These are phyloP conservation scores for Citrus hindsii DNA, from an alignment of 345 rosid species.

Conservation along the genomic window DNA sequence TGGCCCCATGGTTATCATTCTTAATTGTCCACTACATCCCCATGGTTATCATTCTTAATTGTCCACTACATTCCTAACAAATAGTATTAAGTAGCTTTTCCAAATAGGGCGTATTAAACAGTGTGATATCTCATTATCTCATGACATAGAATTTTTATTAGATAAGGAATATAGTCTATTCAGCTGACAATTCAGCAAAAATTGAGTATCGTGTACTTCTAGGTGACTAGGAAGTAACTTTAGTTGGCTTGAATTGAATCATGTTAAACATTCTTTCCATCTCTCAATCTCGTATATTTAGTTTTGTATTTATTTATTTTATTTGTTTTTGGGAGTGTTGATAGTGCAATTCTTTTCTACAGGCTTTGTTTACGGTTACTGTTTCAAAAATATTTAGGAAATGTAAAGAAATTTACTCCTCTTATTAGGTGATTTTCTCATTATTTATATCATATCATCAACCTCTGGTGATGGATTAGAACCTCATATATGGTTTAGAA, in stretches of 20 bases:
- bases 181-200: not conserved
- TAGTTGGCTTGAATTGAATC: not conserved
- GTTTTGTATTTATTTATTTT: no score
- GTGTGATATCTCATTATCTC: not conserved
- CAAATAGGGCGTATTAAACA: not conserved
- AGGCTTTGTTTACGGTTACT: not conserved
- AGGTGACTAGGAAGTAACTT: not conserved
- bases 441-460: not conserved
- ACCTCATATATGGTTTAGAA: not conserved
- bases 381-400: not conserved
- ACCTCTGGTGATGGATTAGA: not conserved
- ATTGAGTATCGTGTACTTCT: not conserved
- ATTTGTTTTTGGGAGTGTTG: not conserved
- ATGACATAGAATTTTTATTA: not conserved
- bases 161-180: not conserved
- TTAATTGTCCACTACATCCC: not conserved
- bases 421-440: not conserved
- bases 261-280: not conserved
- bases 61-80: not conserved
- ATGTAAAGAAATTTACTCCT: not conserved
- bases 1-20: not conserved
- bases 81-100: not conserved
- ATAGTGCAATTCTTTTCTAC: not conserved
- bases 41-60: not conserved
- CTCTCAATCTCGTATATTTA: not conserved